Percentiles rank a stretch among this genome's conserved stretches.
Conservation (phyloP, 805 yeast species). For the Candida hungchunana region DNA sequence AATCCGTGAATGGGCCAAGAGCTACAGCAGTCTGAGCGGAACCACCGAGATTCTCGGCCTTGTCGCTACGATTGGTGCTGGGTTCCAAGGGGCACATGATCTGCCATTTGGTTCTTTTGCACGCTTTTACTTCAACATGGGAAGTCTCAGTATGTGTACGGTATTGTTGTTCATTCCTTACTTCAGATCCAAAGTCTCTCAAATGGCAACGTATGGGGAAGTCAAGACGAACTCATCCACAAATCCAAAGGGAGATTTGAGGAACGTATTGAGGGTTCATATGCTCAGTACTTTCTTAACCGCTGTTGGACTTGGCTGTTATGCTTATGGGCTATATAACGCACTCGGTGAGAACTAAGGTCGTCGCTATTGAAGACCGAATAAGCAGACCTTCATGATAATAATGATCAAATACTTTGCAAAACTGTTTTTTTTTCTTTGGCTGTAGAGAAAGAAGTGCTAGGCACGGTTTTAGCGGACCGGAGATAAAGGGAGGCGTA, state of each 20-base stretch:
- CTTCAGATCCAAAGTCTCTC: constrained; percentile 13
- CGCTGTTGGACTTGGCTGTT: constrained; percentile 12
- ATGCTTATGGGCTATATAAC: constrained; percentile 16
- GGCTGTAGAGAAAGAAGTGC: no score
- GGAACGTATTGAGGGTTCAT: constrained; percentile 12
- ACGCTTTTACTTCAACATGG: constrained; percentile 19
- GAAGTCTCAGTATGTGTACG: constrained; percentile 12
- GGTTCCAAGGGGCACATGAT: constrained; percentile 11
- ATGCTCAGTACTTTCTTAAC: constrained; percentile 15
- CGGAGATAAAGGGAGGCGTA: no score
- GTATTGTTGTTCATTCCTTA: constrained; percentile 16
- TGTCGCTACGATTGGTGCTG: constrained; percentile 15
- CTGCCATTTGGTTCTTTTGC: constrained; percentile 16
- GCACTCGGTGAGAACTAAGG: no score
- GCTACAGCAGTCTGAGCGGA: constrained; percentile 8
- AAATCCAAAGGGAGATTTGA: constrained; percentile 16
- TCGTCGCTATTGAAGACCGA: no score
- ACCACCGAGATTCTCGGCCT: constrained; percentile 9
- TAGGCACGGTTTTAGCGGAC: no score
- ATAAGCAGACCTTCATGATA: no score
- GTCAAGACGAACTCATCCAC: constrained; percentile 3
- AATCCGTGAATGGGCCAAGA: constrained; percentile 16
- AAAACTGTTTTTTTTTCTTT: no score
- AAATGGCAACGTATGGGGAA: constrained; percentile 8
- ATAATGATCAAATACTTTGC: no score